These are phyloP conservation scores for Pythium folliculosum DNA, from an alignment of 352 stramenopile species.

Conservation along the genomic window DNA sequence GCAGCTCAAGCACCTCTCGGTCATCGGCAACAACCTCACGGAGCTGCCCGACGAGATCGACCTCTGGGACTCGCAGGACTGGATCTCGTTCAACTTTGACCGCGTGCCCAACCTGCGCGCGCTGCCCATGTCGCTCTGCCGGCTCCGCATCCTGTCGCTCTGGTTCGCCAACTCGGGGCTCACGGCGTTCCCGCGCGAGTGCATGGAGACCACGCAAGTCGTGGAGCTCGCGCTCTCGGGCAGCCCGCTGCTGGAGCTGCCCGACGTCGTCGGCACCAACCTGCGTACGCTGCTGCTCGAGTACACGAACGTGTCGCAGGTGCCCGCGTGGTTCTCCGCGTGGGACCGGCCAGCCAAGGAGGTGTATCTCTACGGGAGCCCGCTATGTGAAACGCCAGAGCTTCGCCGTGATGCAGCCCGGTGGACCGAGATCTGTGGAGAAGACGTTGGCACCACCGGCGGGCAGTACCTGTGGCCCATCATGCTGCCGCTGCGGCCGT, in stretches of 20 bases:
- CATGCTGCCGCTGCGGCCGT: neutral
- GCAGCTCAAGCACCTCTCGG: constrained; percentile 1
- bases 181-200: neutral
- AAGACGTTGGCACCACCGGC: neutral
- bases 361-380: neutral
- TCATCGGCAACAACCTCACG: constrained; percentile 20
- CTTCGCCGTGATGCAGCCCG: neutral
- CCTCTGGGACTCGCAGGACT: constrained; percentile 5
- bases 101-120: neutral
- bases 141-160: neutral
- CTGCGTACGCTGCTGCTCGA: neutral
- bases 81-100: constrained; percentile 4
- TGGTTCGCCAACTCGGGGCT: neutral
- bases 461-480: neutral
- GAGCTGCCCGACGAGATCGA: constrained; percentile 7
- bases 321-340: neutral
- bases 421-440: neutral
- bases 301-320: neutral
- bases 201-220: neutral
- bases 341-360: neutral
- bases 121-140: neutral
- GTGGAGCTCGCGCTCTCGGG: neutral
- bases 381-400: neutral
- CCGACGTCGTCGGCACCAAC: neutral
- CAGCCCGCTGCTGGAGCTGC: neutral